These are phyloP conservation scores for Pterocarpus macrocarpus DNA, from an alignment of 306 rosid genomes.

Conservation along the genomic window DNA sequence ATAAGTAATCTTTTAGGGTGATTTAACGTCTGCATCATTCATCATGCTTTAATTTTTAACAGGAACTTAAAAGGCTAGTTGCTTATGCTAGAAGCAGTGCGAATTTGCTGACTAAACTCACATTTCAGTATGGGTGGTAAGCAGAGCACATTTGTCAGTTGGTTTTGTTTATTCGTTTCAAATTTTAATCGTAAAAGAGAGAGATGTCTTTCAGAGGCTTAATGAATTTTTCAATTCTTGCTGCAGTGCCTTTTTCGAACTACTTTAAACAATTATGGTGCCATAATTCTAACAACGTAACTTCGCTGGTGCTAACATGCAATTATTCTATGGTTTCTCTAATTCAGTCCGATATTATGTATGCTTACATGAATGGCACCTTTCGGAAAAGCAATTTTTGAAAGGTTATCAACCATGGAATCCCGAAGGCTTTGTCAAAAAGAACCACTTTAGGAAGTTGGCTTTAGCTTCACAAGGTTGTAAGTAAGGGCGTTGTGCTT, in stretches of 20 bases:
- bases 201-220: constrained; percentile 7
- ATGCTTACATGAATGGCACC: too few relatives aligned
- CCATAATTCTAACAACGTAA: constrained; percentile 57
- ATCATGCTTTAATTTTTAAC: constrained; percentile 36
- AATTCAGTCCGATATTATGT: too few relatives aligned
- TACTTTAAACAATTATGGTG: constrained; percentile 90
- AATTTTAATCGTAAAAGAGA: constrained; percentile 15
- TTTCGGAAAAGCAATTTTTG: too few relatives aligned
- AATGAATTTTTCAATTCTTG: constrained; percentile 41
- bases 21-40: constrained; percentile 14
- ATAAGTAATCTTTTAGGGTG: constrained; percentile 1
- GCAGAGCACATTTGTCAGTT: constrained; percentile 28
- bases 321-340: too few relatives aligned
- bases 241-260: constrained; percentile 90
- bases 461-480: too few relatives aligned
- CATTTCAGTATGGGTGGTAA: constrained; percentile 84
- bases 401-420: too few relatives aligned
- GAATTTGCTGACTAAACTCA: constrained; percentile 70
- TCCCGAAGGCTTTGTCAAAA: too few relatives aligned
- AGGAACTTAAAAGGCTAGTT: constrained; percentile 86
- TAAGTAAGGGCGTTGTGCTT: too few relatives aligned
- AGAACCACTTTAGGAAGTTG: too few relatives aligned
- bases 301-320: too few relatives aligned
- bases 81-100: constrained; percentile 97
- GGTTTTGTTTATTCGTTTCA: neutral